phyloP scores from a whole-genome alignment of 2,329 filamentous ascomycete genomes.

The Pseudohalonectria lignicola region DNA sequence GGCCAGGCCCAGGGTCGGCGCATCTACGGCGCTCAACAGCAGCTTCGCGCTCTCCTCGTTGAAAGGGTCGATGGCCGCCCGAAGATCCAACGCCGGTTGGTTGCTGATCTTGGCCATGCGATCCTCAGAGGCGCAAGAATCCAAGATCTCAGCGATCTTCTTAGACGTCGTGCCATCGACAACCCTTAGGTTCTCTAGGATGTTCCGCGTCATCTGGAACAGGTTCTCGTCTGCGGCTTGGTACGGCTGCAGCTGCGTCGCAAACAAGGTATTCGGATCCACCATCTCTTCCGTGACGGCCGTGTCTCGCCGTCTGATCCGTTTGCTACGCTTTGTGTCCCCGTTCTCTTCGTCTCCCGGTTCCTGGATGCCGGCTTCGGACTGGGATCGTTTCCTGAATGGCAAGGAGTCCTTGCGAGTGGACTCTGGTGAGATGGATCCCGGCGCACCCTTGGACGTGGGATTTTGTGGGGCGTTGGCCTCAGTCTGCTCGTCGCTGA shows the following conservation, averaged over 20 bases:
- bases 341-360: conserved; percentile 43
- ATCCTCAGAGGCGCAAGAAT: conserved; percentile 39
- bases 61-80: conserved; percentile 34
- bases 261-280: conserved; percentile 39
- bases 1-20: conserved; percentile 40
- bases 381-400: conserved; percentile 52
- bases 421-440: neutral
- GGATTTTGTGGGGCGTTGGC: too few relatives aligned
- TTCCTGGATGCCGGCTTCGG: conserved; percentile 46
- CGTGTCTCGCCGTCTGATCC: conserved; percentile 50
- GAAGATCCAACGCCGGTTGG: conserved; percentile 36
- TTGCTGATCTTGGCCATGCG: conserved; percentile 35
- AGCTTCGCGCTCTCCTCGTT: conserved; percentile 42
- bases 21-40: conserved; percentile 41
- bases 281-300: conserved; percentile 38
- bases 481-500: too few relatives aligned
- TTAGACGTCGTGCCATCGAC: conserved; percentile 34
- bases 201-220: conserved; percentile 42
- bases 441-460: neutral
- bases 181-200: conserved; percentile 43
- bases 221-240: conserved; percentile 45
- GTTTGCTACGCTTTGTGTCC: conserved; percentile 53
- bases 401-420: conserved; percentile 22
- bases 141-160: conserved; percentile 36
- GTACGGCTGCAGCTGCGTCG: conserved; percentile 43